phyloP scores from a whole-genome alignment of 192 early-diverging fungal species.

The Coemansia sp. region DNA sequence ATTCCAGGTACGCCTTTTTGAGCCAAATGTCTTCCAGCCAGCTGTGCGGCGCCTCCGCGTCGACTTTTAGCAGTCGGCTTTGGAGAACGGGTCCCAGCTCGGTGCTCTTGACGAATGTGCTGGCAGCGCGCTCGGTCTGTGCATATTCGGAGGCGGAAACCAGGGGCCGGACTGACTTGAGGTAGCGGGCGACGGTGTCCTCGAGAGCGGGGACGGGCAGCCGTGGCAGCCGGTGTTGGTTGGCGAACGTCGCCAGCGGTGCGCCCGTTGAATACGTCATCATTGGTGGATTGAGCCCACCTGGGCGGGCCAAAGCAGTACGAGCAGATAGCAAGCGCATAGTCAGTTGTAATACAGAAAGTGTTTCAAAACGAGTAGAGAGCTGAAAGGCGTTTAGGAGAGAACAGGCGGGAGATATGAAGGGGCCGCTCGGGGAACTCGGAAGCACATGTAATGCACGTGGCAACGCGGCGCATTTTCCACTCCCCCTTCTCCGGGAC shows the following conservation, averaged over 20 bases:
- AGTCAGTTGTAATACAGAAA: not conserved
- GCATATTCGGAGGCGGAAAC: conserved; percentile 62
- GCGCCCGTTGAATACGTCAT: not conserved
- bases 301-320: conserved; percentile 3
- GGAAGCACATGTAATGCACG: conserved; percentile 2
- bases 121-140: conserved; percentile 64
- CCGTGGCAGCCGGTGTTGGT: conserved; percentile 71
- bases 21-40: conserved; percentile 93
- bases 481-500: not conserved
- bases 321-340: conserved; percentile 12
- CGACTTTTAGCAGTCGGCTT: conserved; percentile 67
- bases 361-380: not conserved
- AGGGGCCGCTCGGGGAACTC: not conserved
- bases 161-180: conserved; percentile 70
- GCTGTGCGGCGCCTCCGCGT: conserved; percentile 66
- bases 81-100: conserved; percentile 80
- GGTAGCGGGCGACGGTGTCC: conserved; percentile 78
- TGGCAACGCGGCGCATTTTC: not conserved
- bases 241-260: conserved; percentile 60
- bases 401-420: too few relatives aligned
- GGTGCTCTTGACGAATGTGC: conserved; percentile 65
- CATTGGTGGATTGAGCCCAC: not conserved
- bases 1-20: conserved; percentile 80
- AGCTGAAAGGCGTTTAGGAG: not conserved
- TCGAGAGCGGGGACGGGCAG: conserved; percentile 85